These are phyloP conservation scores for Albophoma yamanashiensis DNA, from an alignment of 2,329 filamentous ascomycete genomes.

Conservation along the genomic window DNA sequence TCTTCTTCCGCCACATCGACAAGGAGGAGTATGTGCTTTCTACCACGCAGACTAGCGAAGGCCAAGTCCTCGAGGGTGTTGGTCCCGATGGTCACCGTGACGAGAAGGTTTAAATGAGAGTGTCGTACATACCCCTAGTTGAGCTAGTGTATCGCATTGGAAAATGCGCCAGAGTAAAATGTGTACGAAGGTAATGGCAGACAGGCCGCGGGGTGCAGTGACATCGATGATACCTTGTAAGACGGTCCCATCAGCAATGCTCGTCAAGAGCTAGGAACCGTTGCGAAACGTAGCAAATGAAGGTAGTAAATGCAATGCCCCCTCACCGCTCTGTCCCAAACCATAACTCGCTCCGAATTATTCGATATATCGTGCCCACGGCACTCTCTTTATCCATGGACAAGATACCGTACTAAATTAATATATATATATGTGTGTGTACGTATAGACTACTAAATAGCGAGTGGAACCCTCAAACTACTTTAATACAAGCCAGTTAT, in stretches of 20 bases:
- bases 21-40: constrained; percentile 14
- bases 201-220: neutral
- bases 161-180: neutral
- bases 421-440: no score
- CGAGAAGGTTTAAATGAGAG: neutral
- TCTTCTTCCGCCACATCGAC: constrained; percentile 12
- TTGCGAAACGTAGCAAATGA: neutral
- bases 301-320: neutral
- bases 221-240: neutral
- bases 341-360: no score
- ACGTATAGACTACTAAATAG: no score
- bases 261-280: neutral
- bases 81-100: neutral
- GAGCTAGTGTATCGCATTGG: neutral
- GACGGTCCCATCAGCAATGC: no score
- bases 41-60: constrained; percentile 7
- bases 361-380: no score
- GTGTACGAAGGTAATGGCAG: neutral
- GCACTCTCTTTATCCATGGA: no score
- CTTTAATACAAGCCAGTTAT: no score
- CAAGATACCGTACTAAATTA: no score
- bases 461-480: no score
- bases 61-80: neutral
- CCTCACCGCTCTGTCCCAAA: neutral
- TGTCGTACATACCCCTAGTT: neutral